Conservation (phyloP, 2,329 filamentous ascomycete species). For the Cladophialophora chaetospira region DNA sequence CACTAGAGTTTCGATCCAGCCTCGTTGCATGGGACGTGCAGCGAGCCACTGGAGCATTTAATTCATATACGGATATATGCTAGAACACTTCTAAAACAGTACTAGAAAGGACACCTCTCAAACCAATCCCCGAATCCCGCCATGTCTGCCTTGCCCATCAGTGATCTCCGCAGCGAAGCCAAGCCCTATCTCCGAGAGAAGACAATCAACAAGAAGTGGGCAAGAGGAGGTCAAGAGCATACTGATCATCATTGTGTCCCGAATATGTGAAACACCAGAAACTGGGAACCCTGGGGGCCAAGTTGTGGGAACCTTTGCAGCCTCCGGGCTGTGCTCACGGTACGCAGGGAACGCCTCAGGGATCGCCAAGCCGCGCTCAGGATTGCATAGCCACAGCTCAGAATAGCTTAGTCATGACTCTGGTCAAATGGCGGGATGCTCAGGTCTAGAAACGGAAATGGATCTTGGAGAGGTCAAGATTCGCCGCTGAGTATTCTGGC, state of each 20-base stretch:
- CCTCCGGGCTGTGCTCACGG: background rate
- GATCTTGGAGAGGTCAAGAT: conserved; percentile 16
- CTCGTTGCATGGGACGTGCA: too few relatives aligned
- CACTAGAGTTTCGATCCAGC: too few relatives aligned
- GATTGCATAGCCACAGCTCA: conserved; percentile 14
- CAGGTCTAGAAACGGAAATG: conserved; percentile 14
- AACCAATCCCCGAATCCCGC: too few relatives aligned
- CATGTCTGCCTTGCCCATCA: conserved; percentile 45
- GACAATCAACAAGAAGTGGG: conserved; percentile 46
- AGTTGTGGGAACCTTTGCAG: conserved; percentile 1
- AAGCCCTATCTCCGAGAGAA: conserved; percentile 50
- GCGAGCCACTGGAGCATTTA: too few relatives aligned
- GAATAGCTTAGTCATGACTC: conserved; percentile 9
- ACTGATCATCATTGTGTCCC: conserved; percentile 15
- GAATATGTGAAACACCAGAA: background rate
- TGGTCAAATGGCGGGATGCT: conserved; percentile 1
- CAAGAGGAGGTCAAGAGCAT: conserved; percentile 36
- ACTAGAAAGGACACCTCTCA: too few relatives aligned
- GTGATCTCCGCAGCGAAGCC: conserved; percentile 57
- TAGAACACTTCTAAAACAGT: too few relatives aligned
- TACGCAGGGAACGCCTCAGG: background rate
- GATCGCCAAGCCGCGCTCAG: background rate
- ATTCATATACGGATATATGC: too few relatives aligned
- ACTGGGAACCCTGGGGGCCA: background rate
- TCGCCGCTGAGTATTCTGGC: conserved; percentile 6